Evolutionary conservation across 2,329 filamentous ascomycete species (phyloP).

Genomic region (Aspergillus brunneoviolaceus): DNA sequence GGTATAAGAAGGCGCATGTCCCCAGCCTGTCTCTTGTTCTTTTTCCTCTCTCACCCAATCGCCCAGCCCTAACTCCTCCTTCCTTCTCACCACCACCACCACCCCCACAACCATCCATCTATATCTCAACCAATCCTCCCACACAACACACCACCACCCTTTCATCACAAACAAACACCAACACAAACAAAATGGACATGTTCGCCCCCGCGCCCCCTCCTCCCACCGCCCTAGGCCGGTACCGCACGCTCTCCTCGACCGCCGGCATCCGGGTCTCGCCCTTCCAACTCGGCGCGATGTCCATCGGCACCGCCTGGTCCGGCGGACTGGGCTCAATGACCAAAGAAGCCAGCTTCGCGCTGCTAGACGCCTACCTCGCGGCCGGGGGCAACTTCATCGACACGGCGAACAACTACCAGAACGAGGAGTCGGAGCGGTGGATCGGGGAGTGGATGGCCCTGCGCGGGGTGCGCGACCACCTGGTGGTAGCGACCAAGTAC

Average conservation of each 20-base stretch:
- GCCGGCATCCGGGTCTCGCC: conserved; percentile 66
- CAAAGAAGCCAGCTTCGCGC: conserved; percentile 58
- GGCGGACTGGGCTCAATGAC: conserved; percentile 22
- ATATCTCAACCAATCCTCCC: neutral
- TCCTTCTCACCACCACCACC: neutral
- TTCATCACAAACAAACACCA: neutral
- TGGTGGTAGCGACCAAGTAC: conserved; percentile 71
- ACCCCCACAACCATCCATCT: neutral
- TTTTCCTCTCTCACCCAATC: neutral
- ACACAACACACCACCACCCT: neutral
- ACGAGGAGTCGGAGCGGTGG: conserved; percentile 61
- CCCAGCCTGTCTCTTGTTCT: neutral
- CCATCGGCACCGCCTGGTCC: conserved; percentile 38
- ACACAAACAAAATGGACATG: conserved; percentile 9
- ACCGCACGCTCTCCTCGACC: conserved; percentile 64
- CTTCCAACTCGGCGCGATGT: conserved; percentile 44
- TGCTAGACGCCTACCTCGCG: conserved; percentile 64
- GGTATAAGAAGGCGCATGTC: neutral
- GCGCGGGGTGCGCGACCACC: conserved; percentile 61
- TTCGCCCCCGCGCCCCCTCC: conserved; percentile 48
- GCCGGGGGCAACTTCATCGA: conserved; percentile 72
- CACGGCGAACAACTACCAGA: conserved; percentile 66
- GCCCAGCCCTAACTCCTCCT: neutral
- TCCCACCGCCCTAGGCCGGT: conserved; percentile 61
- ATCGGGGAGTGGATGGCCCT: conserved; percentile 68